Conservation (phyloP, 768 basidiomycete species). For the Lactarius hatsudake region DNA sequence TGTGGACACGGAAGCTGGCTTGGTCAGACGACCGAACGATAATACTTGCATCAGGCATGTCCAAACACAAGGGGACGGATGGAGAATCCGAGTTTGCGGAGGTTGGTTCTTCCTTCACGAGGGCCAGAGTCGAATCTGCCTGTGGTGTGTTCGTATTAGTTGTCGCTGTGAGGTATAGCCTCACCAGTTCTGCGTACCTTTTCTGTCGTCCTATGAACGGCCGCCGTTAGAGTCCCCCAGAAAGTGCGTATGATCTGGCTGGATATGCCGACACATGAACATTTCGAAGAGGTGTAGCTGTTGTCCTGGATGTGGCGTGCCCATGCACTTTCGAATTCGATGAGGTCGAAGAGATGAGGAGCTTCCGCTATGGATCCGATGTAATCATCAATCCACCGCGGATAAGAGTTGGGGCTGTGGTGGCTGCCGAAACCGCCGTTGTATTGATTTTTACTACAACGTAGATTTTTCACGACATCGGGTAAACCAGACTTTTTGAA, state of each 20-base stretch:
- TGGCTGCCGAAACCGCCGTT: accelerated
- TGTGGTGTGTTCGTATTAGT: background rate
- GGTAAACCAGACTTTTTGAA: background rate
- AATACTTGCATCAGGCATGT: background rate
- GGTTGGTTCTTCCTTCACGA: background rate
- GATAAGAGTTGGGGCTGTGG: background rate
- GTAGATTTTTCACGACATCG: background rate
- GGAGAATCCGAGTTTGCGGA: background rate
- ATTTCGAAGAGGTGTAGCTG: background rate
- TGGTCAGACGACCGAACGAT: background rate
- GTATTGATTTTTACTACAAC: background rate
- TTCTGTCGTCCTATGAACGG: background rate
- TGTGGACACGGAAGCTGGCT: constrained; percentile 31
- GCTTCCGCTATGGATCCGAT: background rate
- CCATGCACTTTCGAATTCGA: background rate
- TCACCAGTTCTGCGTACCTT: background rate
- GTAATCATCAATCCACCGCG: background rate
- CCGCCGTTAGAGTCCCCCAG: background rate
- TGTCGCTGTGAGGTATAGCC: background rate
- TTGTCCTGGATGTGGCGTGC: background rate
- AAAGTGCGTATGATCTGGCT: background rate
- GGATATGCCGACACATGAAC: background rate
- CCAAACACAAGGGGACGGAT: background rate
- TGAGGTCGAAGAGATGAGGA: background rate
- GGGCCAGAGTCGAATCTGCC: background rate